These are phyloP conservation scores for Glutinoglossum americanum DNA, from an alignment of 495 filamentous ascomycete genomes.

Conservation along the genomic window DNA sequence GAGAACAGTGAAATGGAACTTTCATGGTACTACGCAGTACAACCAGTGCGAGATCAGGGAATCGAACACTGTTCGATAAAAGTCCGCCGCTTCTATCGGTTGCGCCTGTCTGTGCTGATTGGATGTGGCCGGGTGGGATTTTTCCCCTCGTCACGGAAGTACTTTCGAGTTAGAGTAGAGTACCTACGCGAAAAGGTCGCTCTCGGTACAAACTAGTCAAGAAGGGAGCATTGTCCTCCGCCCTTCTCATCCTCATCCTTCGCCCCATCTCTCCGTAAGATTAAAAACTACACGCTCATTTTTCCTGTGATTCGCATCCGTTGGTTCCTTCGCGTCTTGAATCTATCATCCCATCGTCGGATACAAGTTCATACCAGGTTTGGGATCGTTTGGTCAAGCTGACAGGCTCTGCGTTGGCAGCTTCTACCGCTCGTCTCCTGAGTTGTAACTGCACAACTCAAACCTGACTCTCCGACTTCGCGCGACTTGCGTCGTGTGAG, in stretches of 20 bases:
- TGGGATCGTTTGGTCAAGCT: neutral
- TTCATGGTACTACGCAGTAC: neutral
- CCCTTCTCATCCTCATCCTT: neutral
- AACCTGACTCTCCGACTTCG: neutral
- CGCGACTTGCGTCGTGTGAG: neutral
- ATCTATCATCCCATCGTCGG: neutral
- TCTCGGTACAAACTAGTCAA: neutral
- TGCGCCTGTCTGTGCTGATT: neutral
- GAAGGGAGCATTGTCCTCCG: neutral
- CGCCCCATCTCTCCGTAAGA: neutral
- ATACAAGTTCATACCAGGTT: neutral
- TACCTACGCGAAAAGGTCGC: neutral
- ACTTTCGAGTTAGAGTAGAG: neutral
- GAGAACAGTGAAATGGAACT: neutral
- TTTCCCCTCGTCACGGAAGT: neutral
- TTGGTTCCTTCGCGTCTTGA: neutral
- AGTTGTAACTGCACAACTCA: neutral
- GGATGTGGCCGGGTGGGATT: neutral
- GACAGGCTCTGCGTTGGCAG: neutral
- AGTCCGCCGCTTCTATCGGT: neutral
- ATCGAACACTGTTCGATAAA: neutral
- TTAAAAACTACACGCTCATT: neutral
- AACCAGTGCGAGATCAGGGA: neutral
- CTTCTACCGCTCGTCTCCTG: neutral
- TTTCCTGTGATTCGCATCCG: neutral